A percentile compares a stretch with the other conserved stretches of the same genome.
phyloP scores from a whole-genome alignment of 805 yeast genomes.

The Wickerhamomyces bovis region DNA sequence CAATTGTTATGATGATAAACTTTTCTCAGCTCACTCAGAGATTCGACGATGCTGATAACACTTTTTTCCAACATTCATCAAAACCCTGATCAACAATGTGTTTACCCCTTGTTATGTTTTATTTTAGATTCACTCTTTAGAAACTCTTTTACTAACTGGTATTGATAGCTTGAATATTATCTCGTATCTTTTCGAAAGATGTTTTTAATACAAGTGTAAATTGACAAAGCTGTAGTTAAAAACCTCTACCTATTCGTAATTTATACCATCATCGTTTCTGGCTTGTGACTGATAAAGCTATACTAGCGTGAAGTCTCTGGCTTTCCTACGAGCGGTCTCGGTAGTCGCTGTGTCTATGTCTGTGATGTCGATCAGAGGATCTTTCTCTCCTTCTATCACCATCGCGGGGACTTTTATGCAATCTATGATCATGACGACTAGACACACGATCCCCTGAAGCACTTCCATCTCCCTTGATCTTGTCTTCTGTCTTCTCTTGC shows the following conservation, averaged over 20 bases:
- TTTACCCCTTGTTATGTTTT: neutral
- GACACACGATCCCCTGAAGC: neutral
- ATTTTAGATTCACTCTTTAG: neutral
- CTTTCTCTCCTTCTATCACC: neutral
- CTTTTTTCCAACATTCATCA: slow-evolving; percentile 19
- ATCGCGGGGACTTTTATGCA: neutral
- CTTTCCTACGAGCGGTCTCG: neutral
- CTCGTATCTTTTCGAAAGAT: neutral
- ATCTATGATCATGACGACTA: neutral
- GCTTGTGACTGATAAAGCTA: too few species aligned
- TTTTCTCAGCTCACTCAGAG: slow-evolving; percentile 18
- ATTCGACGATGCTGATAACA: slow-evolving; percentile 13
- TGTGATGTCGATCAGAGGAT: neutral
- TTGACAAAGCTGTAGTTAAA: neutral
- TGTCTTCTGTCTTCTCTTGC: too few species aligned
- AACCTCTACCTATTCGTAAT: neutral
- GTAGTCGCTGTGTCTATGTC: neutral
- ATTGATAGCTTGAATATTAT: neutral
- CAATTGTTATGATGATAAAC: slow-evolving; percentile 11
- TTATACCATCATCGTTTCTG: neutral
- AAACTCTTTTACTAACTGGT: neutral
- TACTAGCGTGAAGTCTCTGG: neutral
- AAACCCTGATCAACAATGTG: slow-evolving; percentile 8
- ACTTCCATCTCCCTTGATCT: too few species aligned
- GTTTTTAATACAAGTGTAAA: neutral